A percentile compares a stretch with the other conserved stretches of the same genome.
Evolutionary conservation across 192 early-diverging fungal genomes (phyloP).

Genomic region (Thoreauomyces humboldtii): DNA sequence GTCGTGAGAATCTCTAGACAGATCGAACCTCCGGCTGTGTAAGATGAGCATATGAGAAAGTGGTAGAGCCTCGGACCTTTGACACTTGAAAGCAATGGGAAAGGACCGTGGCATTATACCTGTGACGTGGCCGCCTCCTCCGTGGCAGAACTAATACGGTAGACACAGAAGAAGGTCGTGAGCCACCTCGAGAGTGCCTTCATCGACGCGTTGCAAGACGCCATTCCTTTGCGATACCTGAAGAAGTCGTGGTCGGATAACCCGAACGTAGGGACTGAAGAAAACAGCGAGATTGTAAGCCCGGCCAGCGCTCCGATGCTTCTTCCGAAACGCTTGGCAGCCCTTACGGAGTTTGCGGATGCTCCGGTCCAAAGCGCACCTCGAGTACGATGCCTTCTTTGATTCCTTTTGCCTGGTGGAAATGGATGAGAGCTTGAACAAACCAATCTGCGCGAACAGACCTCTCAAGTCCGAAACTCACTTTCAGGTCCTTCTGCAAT

Average conservation of each 20-base stretch:
- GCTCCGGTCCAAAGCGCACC: constrained; percentile 9
- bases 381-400: constrained; percentile 10
- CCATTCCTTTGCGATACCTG: no score
- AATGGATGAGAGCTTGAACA: no score
- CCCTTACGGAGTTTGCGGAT: constrained; percentile 10
- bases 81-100: no score
- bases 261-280: constrained; percentile 41
- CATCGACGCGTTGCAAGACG: no score
- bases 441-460: no score
- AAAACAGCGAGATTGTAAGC: neutral
- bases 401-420: neutral
- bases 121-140: constrained; percentile 50
- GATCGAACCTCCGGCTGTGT: constrained; percentile 41
- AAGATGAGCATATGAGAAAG: no score
- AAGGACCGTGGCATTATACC: no score
- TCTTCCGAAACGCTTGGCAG: neutral
- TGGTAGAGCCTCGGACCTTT: no score
- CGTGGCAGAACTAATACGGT: constrained; percentile 40
- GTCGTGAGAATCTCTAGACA: constrained; percentile 41
- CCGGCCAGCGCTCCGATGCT: neutral
- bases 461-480: no score
- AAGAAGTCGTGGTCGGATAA: constrained; percentile 38
- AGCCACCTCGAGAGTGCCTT: no score
- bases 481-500: constrained; percentile 1
- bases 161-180: no score